phyloP scores from a whole-genome alignment of 163 green algal genomes.

The Dunaliella salina region DNA sequence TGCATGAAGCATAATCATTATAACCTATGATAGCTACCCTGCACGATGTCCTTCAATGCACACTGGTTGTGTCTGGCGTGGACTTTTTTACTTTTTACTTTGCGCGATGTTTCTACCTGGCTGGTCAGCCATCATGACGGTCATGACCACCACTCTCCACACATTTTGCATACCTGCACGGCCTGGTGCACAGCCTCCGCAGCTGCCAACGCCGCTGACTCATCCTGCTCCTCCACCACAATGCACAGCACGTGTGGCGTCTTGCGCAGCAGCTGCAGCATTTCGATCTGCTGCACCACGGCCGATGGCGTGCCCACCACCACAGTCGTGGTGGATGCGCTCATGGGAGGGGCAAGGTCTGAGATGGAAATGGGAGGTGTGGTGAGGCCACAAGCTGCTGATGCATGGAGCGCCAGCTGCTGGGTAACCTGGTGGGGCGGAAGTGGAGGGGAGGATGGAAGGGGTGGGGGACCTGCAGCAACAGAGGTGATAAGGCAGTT shows the following conservation, averaged over 20 bases:
- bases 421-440: not conserved
- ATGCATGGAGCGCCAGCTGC: not conserved
- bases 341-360: not conserved
- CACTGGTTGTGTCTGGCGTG: no score
- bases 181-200: constrained; percentile 3
- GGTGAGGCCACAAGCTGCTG: not conserved
- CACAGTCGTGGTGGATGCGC: not conserved
- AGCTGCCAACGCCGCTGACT: not conserved
- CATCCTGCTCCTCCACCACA: not conserved
- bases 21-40: no score
- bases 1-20: no score
- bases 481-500: no score
- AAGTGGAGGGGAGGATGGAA: not conserved
- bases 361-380: not conserved
- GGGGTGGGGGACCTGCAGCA: not conserved
- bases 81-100: no score
- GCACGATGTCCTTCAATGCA: no score
- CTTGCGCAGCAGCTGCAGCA: constrained; percentile 2
- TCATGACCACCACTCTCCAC: no score
- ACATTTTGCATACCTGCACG: constrained; percentile 13
- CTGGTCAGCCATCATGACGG: no score
- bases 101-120: no score
- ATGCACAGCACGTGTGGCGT: not conserved
- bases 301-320: not conserved
- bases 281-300: not conserved